Evolutionary conservation across 2,329 filamentous ascomycete species (phyloP).

Genomic region (Pestalotiopsis sp.): DNA sequence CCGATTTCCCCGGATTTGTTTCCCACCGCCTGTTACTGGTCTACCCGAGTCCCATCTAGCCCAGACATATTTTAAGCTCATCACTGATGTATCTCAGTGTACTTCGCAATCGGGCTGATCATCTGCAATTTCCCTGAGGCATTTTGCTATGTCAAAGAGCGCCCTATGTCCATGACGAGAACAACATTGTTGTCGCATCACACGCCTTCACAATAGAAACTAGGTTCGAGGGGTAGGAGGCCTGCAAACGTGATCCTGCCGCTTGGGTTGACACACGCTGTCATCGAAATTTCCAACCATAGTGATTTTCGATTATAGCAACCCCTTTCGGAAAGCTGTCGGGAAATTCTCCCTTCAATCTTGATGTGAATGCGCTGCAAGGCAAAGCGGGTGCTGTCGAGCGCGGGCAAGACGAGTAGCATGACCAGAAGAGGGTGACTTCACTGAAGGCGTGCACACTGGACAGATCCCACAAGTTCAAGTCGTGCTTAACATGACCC

Average conservation of each 20-base stretch:
- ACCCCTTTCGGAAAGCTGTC: background rate
- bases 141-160: background rate
- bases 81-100: background rate
- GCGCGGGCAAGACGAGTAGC: background rate
- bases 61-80: background rate
- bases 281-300: too few relatives aligned
- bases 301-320: too few relatives aligned
- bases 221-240: background rate
- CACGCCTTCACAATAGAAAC: background rate
- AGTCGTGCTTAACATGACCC: too few relatives aligned
- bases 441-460: too few relatives aligned
- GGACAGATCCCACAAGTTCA: too few relatives aligned
- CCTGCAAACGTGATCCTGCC: background rate
- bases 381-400: background rate
- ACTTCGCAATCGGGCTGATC: background rate
- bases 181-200: background rate
- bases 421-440: background rate
- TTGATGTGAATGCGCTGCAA: background rate
- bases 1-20: constrained; percentile 8
- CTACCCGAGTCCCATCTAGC: background rate
- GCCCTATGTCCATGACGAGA: background rate
- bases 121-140: background rate
- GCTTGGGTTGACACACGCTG: too few relatives aligned
- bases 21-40: constrained; percentile 9
- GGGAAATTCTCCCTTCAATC: background rate